Evolutionary conservation across 768 basidiomycete species (phyloP).

Genomic region (Pulveroboletus sp.): DNA sequence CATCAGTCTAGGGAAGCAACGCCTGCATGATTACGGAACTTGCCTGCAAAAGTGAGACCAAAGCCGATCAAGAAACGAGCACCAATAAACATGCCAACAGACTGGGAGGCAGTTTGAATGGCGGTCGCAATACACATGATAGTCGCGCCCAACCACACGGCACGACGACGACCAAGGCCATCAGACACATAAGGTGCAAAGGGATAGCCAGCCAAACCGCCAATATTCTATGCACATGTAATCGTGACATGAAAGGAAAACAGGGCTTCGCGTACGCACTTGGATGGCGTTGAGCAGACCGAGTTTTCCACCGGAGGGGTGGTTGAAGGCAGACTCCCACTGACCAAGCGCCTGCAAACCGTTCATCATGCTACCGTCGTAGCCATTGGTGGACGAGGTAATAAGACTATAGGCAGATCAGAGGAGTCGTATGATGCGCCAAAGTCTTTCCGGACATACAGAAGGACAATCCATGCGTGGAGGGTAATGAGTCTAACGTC

Average conservation of each 20-base stretch:
- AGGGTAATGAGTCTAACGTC: conserved; percentile 52
- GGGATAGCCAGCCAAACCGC: conserved; percentile 63
- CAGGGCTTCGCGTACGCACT: conserved; percentile 32
- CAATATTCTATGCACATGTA: conserved; percentile 53
- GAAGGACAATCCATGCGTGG: conserved; percentile 67
- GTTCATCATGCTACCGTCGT: conserved; percentile 80
- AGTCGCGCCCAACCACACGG: conserved; percentile 66
- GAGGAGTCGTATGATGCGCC: not conserved
- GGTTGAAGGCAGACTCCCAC: conserved; percentile 62
- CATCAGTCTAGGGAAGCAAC: not conserved
- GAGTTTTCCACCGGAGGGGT: conserved; percentile 55
- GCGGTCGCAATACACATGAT: conserved; percentile 70
- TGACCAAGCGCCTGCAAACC: conserved; percentile 66
- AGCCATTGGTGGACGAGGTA: conserved; percentile 74
- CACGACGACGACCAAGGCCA: conserved; percentile 61
- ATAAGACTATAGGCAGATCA: conserved; percentile 48
- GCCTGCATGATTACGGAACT: conserved; percentile 13
- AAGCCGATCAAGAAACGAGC: conserved; percentile 79
- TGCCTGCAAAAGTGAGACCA: conserved; percentile 68
- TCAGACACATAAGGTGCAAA: conserved; percentile 73
- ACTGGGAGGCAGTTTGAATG: conserved; percentile 69
- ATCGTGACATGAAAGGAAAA: not conserved
- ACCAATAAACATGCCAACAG: conserved; percentile 77
- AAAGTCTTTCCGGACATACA: conserved; percentile 38
- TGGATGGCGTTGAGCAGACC: conserved; percentile 76